Evolutionary conservation across 768 basidiomycete species (phyloP).

Genomic region (Auricularia sp.): DNA sequence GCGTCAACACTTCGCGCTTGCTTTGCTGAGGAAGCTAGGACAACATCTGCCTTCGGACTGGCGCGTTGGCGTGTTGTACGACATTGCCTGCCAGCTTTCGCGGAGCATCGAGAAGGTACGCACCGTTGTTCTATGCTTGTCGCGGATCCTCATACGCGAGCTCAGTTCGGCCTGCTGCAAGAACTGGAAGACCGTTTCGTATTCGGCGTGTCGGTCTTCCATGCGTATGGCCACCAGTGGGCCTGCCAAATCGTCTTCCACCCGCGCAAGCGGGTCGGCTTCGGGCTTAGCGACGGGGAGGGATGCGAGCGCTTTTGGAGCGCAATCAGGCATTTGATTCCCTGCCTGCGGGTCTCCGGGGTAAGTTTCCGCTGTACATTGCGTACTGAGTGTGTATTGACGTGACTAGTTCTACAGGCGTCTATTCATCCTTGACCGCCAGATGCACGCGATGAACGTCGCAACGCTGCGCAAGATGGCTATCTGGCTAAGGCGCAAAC

Average conservation of each 20-base stretch:
- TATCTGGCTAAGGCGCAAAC: not conserved
- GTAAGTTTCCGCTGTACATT: not conserved
- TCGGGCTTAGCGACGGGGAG: no score
- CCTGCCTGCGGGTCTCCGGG: conserved; percentile 3
- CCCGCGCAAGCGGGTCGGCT: conserved; percentile 19
- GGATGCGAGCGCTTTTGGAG: conserved; percentile 9
- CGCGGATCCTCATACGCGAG: not conserved
- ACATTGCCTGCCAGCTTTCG: conserved; percentile 28
- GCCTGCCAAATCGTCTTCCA: conserved; percentile 27
- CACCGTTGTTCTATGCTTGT: not conserved
- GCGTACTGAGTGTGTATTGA: not conserved
- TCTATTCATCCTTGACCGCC: not conserved
- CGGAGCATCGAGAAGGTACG: conserved; percentile 10
- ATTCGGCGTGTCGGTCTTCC: conserved; percentile 28
- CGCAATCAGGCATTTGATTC: not conserved
- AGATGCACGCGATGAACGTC: not conserved
- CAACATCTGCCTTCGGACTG: conserved; percentile 10
- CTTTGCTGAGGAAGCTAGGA: not conserved
- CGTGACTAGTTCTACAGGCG: not conserved
- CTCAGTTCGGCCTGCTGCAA: conserved; percentile 4
- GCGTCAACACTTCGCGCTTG: conserved; percentile 6
- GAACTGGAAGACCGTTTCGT: conserved; percentile 13
- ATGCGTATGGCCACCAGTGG: conserved; percentile 31
- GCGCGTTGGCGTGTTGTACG: conserved; percentile 25
- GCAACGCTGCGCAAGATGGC: not conserved